Percentiles rank a stretch among this genome's conserved stretches.
Evolutionary conservation across 371 early-diverging fungal species (phyloP).

Genomic region (Entomophthora muscae): DNA sequence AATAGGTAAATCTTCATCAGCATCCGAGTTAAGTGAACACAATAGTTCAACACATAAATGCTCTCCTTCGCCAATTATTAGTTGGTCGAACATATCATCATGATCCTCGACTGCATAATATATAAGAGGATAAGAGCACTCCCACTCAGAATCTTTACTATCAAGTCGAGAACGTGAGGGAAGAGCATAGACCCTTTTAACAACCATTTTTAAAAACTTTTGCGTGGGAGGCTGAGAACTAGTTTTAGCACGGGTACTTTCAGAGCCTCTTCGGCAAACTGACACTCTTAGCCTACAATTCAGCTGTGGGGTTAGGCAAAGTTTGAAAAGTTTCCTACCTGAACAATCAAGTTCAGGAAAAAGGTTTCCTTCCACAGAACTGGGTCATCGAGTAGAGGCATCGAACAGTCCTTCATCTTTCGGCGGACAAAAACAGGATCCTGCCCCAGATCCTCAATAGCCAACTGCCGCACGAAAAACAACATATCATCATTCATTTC

Average conservation of each 20-base stretch:
- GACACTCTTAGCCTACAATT: slow-evolving; percentile 66
- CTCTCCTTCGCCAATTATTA: slow-evolving; percentile 49
- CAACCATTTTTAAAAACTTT: slow-evolving; percentile 37
- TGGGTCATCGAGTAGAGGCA: slow-evolving; percentile 34
- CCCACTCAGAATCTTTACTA: slow-evolving; percentile 48
- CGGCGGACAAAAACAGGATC: slow-evolving; percentile 57
- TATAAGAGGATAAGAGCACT: slow-evolving; percentile 63
- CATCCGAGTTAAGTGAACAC: slow-evolving; percentile 20
- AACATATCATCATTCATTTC: slow-evolving; percentile 49
- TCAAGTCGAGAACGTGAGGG: slow-evolving; percentile 68
- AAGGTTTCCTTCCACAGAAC: slow-evolving; percentile 74
- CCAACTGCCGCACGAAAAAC: slow-evolving; percentile 41
- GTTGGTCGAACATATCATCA: slow-evolving; percentile 57
- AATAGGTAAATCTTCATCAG: slow-evolving; percentile 9
- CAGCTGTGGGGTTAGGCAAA: slow-evolving; percentile 16
- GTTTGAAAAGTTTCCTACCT: slow-evolving; percentile 17
- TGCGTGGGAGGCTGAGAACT: slow-evolving; percentile 19
- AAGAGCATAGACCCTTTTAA: slow-evolving; percentile 57
- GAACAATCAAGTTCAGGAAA: slow-evolving; percentile 63
- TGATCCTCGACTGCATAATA: slow-evolving; percentile 71
- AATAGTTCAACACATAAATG: slow-evolving; percentile 67
- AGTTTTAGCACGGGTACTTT: background rate
- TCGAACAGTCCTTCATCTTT: slow-evolving; percentile 21
- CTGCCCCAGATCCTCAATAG: slow-evolving; percentile 17
- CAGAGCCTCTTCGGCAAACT: slow-evolving; percentile 26